These are phyloP conservation scores for Mortierella sp. DNA, from an alignment of 371 early-diverging fungal species.

Conservation along the genomic window DNA sequence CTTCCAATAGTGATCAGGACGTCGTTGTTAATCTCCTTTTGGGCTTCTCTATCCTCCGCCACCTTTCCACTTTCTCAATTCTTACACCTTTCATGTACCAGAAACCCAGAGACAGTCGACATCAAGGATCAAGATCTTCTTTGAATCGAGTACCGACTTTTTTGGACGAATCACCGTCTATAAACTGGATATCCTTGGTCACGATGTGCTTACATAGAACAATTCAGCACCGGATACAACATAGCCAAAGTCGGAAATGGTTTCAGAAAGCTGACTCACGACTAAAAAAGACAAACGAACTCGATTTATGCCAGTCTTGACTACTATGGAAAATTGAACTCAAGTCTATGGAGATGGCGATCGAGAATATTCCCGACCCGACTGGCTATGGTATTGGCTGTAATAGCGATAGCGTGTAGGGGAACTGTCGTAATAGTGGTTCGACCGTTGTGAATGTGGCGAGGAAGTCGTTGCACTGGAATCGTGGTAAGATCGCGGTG, in stretches of 20 bases:
- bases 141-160: conserved; percentile 86
- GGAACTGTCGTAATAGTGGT: not conserved
- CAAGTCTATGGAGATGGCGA: too few species aligned
- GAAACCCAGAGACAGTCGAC: conserved; percentile 37
- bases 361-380: too few species aligned
- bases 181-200: conserved; percentile 75
- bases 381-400: not conserved
- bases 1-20: not conserved
- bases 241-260: too few species aligned
- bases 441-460: conserved; percentile 3
- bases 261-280: too few species aligned
- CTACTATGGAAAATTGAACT: too few species aligned
- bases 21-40: not conserved
- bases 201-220: conserved; percentile 14
- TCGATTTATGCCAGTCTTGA: too few species aligned
- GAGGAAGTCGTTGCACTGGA: not conserved
- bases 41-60: not conserved
- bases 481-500: not conserved
- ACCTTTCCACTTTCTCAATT: conserved; percentile 24
- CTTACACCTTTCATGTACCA: conserved; percentile 55
- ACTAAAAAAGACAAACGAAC: too few species aligned
- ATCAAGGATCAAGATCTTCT: conserved; percentile 71
- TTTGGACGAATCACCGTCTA: conserved; percentile 91
- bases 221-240: not conserved
- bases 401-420: not conserved